Evolutionary conservation across 2,329 filamentous ascomycete species (phyloP).

Genomic region (Diaporthe velutina): DNA sequence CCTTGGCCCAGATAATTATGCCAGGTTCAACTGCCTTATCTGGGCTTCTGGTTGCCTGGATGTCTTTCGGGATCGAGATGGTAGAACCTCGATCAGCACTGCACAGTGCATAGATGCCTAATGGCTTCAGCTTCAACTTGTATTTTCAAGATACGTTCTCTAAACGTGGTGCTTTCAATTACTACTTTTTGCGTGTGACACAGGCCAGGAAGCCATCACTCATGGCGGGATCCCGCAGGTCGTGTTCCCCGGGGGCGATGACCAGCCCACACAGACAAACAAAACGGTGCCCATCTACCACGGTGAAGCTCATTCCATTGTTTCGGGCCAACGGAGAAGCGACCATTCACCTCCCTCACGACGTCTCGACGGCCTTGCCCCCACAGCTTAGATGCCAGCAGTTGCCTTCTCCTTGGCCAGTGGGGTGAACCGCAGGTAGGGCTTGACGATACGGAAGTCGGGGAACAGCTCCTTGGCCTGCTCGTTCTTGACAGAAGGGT

Average conservation of each 20-base stretch:
- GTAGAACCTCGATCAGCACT: not conserved
- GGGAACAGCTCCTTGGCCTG: conserved; percentile 92
- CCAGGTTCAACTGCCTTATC: not conserved
- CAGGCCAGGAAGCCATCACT: not conserved
- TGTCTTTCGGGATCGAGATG: not conserved
- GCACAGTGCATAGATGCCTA: too few species aligned
- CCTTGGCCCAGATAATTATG: not conserved
- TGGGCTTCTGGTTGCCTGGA: too few species aligned
- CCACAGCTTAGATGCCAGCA: conserved; percentile 46
- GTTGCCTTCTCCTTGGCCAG: conserved; percentile 68
- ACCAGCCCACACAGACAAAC: too few species aligned
- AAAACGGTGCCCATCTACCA: not conserved
- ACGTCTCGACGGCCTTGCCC: not conserved
- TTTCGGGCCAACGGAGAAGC: too few species aligned
- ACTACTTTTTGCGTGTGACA: not conserved
- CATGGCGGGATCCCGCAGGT: not conserved
- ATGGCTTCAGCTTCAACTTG: not conserved
- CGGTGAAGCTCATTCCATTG: not conserved
- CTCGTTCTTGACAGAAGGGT: conserved; percentile 84
- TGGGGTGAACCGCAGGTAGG: conserved; percentile 80
- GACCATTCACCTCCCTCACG: not conserved
- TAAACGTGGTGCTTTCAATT: conserved; percentile 1
- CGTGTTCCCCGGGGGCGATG: not conserved
- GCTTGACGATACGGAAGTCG: conserved; percentile 76
- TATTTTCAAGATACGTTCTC: not conserved